These are phyloP conservation scores for Epichloe hybrida DNA, from an alignment of 2,329 filamentous ascomycete species.

Conservation along the genomic window DNA sequence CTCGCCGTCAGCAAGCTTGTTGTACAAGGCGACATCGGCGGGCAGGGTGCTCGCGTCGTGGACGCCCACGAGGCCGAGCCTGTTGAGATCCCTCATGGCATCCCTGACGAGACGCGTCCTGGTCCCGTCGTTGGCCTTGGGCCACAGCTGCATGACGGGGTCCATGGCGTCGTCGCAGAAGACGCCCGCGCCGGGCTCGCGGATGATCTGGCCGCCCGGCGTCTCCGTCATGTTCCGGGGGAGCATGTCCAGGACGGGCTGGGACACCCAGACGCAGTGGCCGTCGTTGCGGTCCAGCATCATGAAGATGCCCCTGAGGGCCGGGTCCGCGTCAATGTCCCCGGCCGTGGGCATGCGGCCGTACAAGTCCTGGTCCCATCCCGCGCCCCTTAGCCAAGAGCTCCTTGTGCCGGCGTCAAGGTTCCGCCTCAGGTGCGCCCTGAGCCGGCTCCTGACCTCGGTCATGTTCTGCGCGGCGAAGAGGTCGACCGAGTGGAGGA, in stretches of 20 bases:
- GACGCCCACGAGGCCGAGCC: conserved; percentile 53
- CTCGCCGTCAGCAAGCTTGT: conserved; percentile 30
- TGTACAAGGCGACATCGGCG: conserved; percentile 39
- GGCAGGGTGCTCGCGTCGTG: conserved; percentile 53
- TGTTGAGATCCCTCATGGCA: conserved; percentile 49
- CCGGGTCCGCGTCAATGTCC: conserved; percentile 39
- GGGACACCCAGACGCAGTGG: conserved; percentile 57
- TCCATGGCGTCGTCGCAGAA: conserved; percentile 66
- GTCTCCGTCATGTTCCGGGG: conserved; percentile 35
- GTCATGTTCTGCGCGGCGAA: conserved; percentile 43
- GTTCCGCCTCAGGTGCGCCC: conserved; percentile 34
- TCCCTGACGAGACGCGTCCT: conserved; percentile 41
- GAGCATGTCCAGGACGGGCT: conserved; percentile 47
- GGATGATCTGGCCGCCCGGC: conserved; percentile 50
- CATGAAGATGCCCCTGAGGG: conserved; percentile 43
- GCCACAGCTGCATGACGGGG: conserved; percentile 41
- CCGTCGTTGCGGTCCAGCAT: conserved; percentile 59
- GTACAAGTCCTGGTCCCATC: conserved; percentile 57
- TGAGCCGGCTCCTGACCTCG: conserved; percentile 39
- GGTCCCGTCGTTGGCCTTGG: conserved; percentile 37
- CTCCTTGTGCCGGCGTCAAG: conserved; percentile 36
- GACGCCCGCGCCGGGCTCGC: conserved; percentile 48
- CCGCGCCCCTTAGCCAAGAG: conserved; percentile 53
- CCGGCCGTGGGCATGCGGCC: conserved; percentile 51
- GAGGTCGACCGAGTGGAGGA: conserved; percentile 50